phyloP scores from a whole-genome alignment of 2,329 filamentous ascomycete species.

The Rhynchosporium agropyri region DNA sequence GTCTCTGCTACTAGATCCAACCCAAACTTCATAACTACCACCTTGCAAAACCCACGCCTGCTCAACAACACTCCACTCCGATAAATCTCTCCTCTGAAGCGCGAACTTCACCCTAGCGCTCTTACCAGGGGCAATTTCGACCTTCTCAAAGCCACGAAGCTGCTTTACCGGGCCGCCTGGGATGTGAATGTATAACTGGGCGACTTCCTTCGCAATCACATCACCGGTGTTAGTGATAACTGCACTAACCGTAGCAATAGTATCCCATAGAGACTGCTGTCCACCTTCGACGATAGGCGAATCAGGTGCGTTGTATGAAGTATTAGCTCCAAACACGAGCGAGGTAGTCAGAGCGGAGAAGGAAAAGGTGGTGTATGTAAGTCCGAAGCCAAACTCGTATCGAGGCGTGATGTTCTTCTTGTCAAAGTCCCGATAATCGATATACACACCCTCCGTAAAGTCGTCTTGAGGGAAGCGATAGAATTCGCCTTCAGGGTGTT shows the following conservation, averaged over 20 bases:
- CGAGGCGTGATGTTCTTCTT: constrained; percentile 40
- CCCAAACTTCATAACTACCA: background rate
- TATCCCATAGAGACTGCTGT: background rate
- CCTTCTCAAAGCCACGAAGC: background rate
- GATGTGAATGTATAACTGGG: background rate
- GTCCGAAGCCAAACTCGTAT: constrained; percentile 49
- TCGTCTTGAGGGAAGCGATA: constrained; percentile 42
- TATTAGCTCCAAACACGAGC: too few relatives aligned
- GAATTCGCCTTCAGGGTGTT: background rate
- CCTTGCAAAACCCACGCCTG: background rate
- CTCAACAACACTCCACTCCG: background rate
- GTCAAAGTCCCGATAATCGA: constrained; percentile 56
- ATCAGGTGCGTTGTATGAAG: too few relatives aligned
- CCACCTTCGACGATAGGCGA: background rate
- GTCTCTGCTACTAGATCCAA: background rate
- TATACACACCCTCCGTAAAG: constrained; percentile 52
- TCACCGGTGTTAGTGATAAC: background rate
- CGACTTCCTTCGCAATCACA: background rate
- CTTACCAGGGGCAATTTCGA: background rate
- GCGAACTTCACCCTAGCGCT: background rate
- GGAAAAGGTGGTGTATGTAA: constrained; percentile 53
- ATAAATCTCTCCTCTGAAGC: background rate
- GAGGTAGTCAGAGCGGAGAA: too few relatives aligned
- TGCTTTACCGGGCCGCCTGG: background rate
- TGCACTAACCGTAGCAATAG: background rate